Evolutionary conservation across 495 filamentous ascomycete species (phyloP).

Genomic region (Melanomma pulvis-pyrius): DNA sequence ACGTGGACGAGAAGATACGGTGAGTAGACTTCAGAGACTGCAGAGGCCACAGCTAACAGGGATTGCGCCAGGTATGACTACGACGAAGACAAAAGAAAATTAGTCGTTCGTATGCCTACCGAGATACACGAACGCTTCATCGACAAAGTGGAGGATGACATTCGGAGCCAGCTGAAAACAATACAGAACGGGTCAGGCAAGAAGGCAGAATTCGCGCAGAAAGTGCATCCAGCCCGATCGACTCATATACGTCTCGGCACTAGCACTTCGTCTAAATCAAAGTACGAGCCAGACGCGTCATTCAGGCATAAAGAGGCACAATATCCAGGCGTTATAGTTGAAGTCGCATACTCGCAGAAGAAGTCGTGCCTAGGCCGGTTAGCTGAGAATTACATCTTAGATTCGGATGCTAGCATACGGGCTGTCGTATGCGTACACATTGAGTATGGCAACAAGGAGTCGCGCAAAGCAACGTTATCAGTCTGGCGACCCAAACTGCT

Average conservation of each 20-base stretch:
- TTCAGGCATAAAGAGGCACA: conserved; percentile 21
- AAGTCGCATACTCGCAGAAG: conserved; percentile 28
- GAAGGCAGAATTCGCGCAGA: conserved; percentile 21
- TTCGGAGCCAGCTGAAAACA: conserved; percentile 30
- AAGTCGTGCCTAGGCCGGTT: conserved; percentile 11
- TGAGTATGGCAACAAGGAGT: conserved; percentile 2
- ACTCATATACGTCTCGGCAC: conserved; percentile 14
- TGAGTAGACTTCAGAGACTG: conserved; percentile 2
- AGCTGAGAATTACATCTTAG: conserved; percentile 17
- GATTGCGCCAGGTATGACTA: conserved; percentile 19
- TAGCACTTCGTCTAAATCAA: conserved; percentile 10
- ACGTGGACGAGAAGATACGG: conserved; percentile 25
- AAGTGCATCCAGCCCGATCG: conserved; percentile 29
- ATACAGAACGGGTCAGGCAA: conserved; percentile 23
- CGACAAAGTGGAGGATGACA: conserved; percentile 23
- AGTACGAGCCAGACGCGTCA: conserved; percentile 15
- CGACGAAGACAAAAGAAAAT: conserved; percentile 6
- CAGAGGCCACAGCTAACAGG: not conserved
- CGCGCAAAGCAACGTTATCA: conserved; percentile 16
- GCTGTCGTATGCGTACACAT: conserved; percentile 4
- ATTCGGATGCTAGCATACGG: conserved; percentile 12
- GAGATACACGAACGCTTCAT: conserved; percentile 27
- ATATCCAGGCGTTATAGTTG: conserved; percentile 11
- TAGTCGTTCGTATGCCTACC: conserved; percentile 30
- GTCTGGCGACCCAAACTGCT: not conserved